Base-by-base conservation (phyloP, 371 early-diverging fungal genomes). In the Phascolomyces articulosus region DNA sequence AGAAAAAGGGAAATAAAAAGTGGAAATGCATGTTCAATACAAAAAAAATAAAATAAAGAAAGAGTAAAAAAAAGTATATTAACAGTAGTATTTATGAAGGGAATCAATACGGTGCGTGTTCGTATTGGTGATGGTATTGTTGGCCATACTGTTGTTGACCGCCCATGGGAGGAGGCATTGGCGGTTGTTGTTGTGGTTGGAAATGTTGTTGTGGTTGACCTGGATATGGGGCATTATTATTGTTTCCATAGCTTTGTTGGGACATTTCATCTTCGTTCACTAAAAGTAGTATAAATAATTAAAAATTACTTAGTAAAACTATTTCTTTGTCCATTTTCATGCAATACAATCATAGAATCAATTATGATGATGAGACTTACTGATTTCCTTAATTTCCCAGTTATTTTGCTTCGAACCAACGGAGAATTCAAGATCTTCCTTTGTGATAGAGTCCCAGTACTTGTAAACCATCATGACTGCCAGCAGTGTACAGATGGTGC, bases 391-490 rank as follows among this genome's bases (percentile, higher is more conserved):
- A 69, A 93, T 90, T 79, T 96, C 95, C 96, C 96, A 96, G 2
- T 90, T 89, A 63, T 93, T 91, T 63, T 81, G 83, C 72, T 90
- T 93, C 13, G 91, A 90, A 53, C 92, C 93, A 47, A 96, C 95
- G 18, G 89, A 88, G 74, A 95, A 97, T 83, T 97, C 97, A 47
- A 96, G 78, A 73, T 96, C 97, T 75, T 97, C 97, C 77, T 95
- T 95, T 47, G 97, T 96, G 70, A 97, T 95, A 27, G 90, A 90
- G 74, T 97, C 96, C 97, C 97, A 97, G 83, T 92, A 97, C 83
- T 97, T 97, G 88, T 96, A 97, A n/a, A 96, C 92, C 96, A 97
- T 96, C 97, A 97, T 96, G 55, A 97, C 95, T 27, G 90, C 88
- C 64, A 97, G 77, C 66, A 97, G 80, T n/a, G 90, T 92, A 67